Percentiles rank a stretch among this genome's conserved stretches.
These are phyloP conservation scores for Botrytis fabae DNA, from an alignment of 2,329 filamentous ascomycete genomes.

Conservation along the genomic window DNA sequence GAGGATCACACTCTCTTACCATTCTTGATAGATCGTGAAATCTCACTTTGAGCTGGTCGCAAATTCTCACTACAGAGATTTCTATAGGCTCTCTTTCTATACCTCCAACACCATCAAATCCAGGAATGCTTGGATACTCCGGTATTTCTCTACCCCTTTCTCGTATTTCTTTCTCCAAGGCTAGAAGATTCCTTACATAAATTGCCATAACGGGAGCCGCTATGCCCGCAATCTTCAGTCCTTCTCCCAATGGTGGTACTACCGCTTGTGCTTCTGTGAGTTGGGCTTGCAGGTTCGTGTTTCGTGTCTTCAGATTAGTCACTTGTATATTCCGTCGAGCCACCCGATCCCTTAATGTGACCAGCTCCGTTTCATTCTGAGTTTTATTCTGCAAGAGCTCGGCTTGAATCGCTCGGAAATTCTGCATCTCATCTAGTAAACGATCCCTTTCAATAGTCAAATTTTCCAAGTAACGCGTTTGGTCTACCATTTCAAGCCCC, in stretches of 20 bases:
- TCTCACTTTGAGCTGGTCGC: too few species aligned
- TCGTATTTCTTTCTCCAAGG: not conserved
- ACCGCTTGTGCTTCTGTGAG: not conserved
- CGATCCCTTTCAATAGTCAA: not conserved
- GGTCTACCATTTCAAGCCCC: too few species aligned
- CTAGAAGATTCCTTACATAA: not conserved
- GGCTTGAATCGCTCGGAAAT: not conserved
- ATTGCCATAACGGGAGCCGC: not conserved
- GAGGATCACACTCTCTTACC: not conserved
- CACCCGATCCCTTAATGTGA: not conserved
- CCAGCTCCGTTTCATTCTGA: not conserved
- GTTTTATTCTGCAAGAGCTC: not conserved
- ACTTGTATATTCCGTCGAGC: not conserved
- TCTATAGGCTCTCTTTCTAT: constrained; percentile 2
- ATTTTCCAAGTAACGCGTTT: not conserved
- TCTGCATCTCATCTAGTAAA: not conserved
- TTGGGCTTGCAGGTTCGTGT: not conserved
- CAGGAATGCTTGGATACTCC: not conserved
- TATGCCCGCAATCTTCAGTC: not conserved
- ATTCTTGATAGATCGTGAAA: not conserved
- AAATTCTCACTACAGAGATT: not conserved
- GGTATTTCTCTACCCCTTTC: not conserved
- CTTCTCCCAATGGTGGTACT: not conserved
- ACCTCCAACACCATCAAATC: not conserved
- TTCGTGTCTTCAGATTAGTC: not conserved